Conservation (phyloP, 2,329 filamentous ascomycete species). For the Xylariomycetidae sp. region DNA sequence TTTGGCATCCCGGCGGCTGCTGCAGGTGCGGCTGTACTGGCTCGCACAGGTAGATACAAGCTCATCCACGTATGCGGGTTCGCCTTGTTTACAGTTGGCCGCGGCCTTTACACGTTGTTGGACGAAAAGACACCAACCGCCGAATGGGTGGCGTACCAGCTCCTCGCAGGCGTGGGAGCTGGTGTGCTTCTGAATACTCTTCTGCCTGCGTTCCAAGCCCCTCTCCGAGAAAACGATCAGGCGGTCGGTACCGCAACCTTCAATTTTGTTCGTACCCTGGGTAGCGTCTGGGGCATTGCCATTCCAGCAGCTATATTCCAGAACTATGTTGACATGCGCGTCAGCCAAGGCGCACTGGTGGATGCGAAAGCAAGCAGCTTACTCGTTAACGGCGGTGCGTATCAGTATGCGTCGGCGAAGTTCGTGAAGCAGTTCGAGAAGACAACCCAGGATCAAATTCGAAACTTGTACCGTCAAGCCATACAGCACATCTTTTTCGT, state of each 20-base stretch:
- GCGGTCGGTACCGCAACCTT: conserved; percentile 28
- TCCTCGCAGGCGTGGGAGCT: conserved; percentile 28
- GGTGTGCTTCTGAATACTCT: conserved; percentile 32
- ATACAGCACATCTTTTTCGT: conserved; percentile 3
- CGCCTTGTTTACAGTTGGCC: conserved; percentile 25
- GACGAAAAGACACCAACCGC: conserved; percentile 22
- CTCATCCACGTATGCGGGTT: conserved; percentile 20
- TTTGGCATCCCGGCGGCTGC: neutral
- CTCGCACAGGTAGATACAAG: conserved; percentile 12
- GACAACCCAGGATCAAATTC: neutral
- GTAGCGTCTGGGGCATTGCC: conserved; percentile 33
- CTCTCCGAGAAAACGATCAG: conserved; percentile 20
- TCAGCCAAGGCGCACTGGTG: neutral
- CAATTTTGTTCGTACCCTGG: conserved; percentile 33
- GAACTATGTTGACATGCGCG: conserved; percentile 1
- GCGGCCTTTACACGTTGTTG: conserved; percentile 32
- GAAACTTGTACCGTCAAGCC: conserved; percentile 1
- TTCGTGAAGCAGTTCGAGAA: conserved; percentile 3
- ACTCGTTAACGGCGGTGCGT: conserved; percentile 1
- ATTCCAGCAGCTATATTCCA: conserved; percentile 32
- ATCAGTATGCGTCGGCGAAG: conserved; percentile 3
- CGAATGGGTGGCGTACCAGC: conserved; percentile 30
- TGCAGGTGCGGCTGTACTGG: neutral
- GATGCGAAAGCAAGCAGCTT: neutral
- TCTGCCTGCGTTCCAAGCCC: conserved; percentile 31